A percentile compares a stretch with the other conserved stretches of the same genome.
phyloP scores from a whole-genome alignment of 75 land plant genomes.

The Chamaecyparis obtusa region DNA sequence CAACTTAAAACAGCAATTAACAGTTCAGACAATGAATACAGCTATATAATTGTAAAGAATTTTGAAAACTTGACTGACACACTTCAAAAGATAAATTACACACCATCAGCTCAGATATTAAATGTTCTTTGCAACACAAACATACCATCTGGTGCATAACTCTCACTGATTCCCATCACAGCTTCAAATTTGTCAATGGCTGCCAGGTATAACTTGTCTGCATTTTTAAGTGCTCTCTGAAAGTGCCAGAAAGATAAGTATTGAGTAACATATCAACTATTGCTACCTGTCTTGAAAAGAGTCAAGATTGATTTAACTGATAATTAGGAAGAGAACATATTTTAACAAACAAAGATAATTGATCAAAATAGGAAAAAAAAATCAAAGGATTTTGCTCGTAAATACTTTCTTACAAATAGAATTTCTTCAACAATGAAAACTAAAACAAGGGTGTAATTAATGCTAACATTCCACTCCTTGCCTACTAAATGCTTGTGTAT shows the following conservation, averaged over 20 bases:
- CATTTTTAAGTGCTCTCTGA: slow-evolving; percentile 81
- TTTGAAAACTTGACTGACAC: background rate
- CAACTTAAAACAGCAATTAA: background rate
- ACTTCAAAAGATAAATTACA: background rate
- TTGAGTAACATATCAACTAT: background rate
- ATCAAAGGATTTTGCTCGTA: background rate
- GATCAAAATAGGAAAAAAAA: background rate
- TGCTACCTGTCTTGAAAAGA: background rate
- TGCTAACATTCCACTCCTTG: background rate
- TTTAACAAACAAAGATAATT: background rate
- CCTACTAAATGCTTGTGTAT: too few relatives aligned
- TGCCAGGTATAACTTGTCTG: slow-evolving; percentile 90
- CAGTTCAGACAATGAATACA: background rate
- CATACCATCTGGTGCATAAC: slow-evolving; percentile 82
- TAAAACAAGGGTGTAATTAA: background rate
- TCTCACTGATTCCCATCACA: slow-evolving; percentile 65
- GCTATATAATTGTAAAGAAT: background rate
- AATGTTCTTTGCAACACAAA: background rate
- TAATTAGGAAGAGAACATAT: background rate
- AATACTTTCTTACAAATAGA: too few relatives aligned
- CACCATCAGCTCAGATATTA: background rate
- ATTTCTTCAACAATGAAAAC: background rate
- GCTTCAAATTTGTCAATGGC: slow-evolving; percentile 98
- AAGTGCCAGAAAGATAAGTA: slow-evolving; percentile 8
- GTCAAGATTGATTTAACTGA: background rate